Percentiles rank a stretch among this genome's conserved stretches.
phyloP scores from a whole-genome alignment of 345 rosid species.

The Geranium brycei region DNA sequence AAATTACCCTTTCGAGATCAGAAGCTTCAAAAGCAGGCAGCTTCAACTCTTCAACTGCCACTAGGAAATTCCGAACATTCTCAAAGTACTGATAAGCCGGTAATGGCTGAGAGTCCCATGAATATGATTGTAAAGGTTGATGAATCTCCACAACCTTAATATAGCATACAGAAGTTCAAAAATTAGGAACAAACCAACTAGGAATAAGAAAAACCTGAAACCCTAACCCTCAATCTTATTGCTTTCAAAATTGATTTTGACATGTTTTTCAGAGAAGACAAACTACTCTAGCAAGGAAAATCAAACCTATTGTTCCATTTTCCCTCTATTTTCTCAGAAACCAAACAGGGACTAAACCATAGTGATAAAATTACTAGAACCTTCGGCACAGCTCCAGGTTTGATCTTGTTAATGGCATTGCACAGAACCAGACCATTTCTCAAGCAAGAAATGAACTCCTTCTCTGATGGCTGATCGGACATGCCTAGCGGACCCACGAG shows the following conservation, averaged over 20 bases:
- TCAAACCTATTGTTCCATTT: background rate
- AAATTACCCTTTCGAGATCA: constrained; percentile 76
- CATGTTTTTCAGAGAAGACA: background rate
- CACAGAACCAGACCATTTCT: constrained; percentile 76
- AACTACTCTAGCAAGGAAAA: background rate
- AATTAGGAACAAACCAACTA: background rate
- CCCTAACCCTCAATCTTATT: too few relatives aligned
- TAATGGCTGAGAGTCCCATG: constrained; percentile 52
- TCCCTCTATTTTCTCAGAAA: constrained; percentile 1
- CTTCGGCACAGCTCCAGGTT: constrained; percentile 76
- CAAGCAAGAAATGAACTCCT: constrained; percentile 73
- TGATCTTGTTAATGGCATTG: constrained; percentile 72
- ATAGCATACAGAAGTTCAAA: background rate
- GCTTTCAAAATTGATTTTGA: too few relatives aligned
- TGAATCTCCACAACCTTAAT: constrained; percentile 68
- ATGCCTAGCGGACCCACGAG: constrained; percentile 60
- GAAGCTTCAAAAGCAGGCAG: constrained; percentile 88
- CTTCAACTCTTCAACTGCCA: constrained; percentile 64
- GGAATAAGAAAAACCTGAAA: background rate
- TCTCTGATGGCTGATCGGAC: constrained; percentile 56
- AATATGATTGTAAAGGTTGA: constrained; percentile 29
- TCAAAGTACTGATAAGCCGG: constrained; percentile 85
- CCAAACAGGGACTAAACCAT: background rate
- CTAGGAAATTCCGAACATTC: constrained; percentile 77
- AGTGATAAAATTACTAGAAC: constrained; percentile 16